Conservation (phyloP, 2,329 filamentous ascomycete species). For the Colletotrichum shisoi region DNA sequence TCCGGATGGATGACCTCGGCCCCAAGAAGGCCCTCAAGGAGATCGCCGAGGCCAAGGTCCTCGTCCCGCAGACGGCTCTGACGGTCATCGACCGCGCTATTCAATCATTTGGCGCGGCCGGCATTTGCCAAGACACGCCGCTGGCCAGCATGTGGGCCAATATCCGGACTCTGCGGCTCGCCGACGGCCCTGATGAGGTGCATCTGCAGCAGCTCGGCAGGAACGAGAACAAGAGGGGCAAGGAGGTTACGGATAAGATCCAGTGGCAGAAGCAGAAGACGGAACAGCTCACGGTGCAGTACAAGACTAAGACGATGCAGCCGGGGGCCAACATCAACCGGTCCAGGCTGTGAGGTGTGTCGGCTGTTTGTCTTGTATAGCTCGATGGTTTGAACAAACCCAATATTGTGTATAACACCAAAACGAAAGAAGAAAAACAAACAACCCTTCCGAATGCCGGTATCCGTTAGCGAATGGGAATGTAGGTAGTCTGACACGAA, state of each 20-base stretch:
- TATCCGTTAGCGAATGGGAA: background rate
- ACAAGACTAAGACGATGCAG: slow-evolving; percentile 57
- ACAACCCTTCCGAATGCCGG: background rate
- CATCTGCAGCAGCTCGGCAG: slow-evolving; percentile 82
- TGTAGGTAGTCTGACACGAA: background rate
- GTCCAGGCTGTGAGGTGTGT: slow-evolving; percentile 54
- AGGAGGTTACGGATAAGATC: slow-evolving; percentile 68
- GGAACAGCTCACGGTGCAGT: slow-evolving; percentile 70
- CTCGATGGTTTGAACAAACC: background rate
- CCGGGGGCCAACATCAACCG: slow-evolving; percentile 62
- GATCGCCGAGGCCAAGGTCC: slow-evolving; percentile 94
- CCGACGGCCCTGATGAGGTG: slow-evolving; percentile 96
- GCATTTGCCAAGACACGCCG: slow-evolving; percentile 93
- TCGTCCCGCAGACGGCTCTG: slow-evolving; percentile 82
- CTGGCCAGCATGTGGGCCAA: slow-evolving; percentile 83
- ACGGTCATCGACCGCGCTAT: slow-evolving; percentile 93
- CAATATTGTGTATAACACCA: slow-evolving; percentile 13
- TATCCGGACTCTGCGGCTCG: slow-evolving; percentile 82
- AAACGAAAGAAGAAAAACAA: background rate
- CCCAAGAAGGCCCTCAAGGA: slow-evolving; percentile 91
- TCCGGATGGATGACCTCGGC: slow-evolving; percentile 89
- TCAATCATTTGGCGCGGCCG: slow-evolving; percentile 89
- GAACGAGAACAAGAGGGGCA: slow-evolving; percentile 78
- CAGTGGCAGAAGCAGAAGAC: slow-evolving; percentile 70
- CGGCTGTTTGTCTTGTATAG: slow-evolving; percentile 10